phyloP scores from a whole-genome alignment of 805 yeast species.

The Ogataea nakhonphanomensis region DNA sequence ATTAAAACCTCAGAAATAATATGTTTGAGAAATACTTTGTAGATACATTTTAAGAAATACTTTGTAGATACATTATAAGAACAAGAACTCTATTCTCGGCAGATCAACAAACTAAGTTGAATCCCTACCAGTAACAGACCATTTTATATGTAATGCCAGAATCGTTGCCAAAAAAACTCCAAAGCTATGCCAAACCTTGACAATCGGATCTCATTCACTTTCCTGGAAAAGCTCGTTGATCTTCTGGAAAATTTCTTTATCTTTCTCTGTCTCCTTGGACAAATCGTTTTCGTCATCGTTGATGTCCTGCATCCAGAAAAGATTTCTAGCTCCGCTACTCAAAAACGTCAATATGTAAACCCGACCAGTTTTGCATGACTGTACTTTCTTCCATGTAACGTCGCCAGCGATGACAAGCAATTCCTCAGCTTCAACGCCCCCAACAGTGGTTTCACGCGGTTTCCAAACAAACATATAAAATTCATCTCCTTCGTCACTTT shows the following conservation, averaged over 20 bases:
- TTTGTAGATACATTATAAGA: too few species aligned
- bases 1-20: background rate
- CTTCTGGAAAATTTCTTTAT: conserved; percentile 44
- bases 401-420: conserved; percentile 81
- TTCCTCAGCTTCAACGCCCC: conserved; percentile 49
- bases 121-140: too few species aligned
- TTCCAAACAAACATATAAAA: conserved; percentile 71
- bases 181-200: background rate
- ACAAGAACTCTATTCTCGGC: too few species aligned
- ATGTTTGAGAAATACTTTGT: too few species aligned
- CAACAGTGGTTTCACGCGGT: conserved; percentile 52
- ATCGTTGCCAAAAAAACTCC: too few species aligned
- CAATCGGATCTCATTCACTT: background rate
- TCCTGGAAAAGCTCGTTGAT: conserved; percentile 49
- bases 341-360: conserved; percentile 45
- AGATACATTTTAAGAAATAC: too few species aligned
- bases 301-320: conserved; percentile 76
- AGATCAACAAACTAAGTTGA: too few species aligned
- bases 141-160: too few species aligned
- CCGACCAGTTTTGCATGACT: conserved; percentile 72
- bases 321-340: conserved; percentile 39
- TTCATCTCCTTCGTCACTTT: conserved; percentile 66
- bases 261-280: conserved; percentile 55
- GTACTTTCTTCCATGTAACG: conserved; percentile 69
- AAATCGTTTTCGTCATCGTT: conserved; percentile 61